phyloP scores from a whole-genome alignment of 1,284 basidiomycete genomes.

The Gymnopus androsaceus region DNA sequence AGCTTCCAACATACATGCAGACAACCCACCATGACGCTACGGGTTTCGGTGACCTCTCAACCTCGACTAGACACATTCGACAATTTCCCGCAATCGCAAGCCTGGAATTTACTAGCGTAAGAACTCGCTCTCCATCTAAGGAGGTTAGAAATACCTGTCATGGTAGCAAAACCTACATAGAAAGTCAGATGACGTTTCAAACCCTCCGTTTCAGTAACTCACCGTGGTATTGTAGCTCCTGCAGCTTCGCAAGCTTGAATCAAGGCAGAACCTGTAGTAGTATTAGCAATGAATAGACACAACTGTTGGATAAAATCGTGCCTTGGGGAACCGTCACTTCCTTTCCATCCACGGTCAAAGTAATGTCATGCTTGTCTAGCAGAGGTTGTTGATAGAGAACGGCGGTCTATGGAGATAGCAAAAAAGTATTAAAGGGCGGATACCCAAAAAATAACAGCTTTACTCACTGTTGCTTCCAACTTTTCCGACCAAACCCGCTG shows the following conservation, averaged over 20 bases:
- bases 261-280: slow-evolving; percentile 75
- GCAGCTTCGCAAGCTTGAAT: slow-evolving; percentile 96
- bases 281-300: not conserved
- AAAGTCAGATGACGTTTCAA: slow-evolving; percentile 18
- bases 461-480: slow-evolving; percentile 49
- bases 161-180: slow-evolving; percentile 85
- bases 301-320: slow-evolving; percentile 34
- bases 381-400: slow-evolving; percentile 67
- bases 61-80: slow-evolving; percentile 98
- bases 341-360: slow-evolving; percentile 90
- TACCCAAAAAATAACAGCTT: slow-evolving; percentile 7
- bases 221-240: slow-evolving; percentile 78
- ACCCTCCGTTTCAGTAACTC: slow-evolving; percentile 22
- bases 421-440: not conserved
- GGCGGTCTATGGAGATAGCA: slow-evolving; percentile 42
- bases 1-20: slow-evolving; percentile 1
- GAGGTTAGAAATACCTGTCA: slow-evolving; percentile 61
- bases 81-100: slow-evolving; percentile 95
- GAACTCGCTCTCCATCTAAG: slow-evolving; percentile 23
- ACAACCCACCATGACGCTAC: slow-evolving; percentile 75
- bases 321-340: slow-evolving; percentile 93
- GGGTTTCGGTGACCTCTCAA: slow-evolving; percentile 93
- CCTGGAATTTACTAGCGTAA: slow-evolving; percentile 35
- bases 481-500: slow-evolving; percentile 68
- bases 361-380: slow-evolving; percentile 77